phyloP scores from a whole-genome alignment of 768 basidiomycete species.

The Dictyophora rubrovolvata region DNA sequence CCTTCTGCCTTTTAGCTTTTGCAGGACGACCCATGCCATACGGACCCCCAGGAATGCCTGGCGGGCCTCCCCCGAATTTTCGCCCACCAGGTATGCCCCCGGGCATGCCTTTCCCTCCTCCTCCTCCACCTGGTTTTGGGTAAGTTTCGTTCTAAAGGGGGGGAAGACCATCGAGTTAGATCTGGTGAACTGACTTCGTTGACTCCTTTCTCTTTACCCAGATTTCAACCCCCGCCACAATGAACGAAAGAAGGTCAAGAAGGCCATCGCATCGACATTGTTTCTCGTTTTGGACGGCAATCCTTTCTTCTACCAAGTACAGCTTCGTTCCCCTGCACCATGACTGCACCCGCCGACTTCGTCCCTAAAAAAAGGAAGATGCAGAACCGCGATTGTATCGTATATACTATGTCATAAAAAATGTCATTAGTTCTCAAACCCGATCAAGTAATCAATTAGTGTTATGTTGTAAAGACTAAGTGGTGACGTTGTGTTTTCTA shows the following conservation, averaged over 20 bases:
- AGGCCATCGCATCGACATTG: background rate
- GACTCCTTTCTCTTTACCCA: constrained; percentile 11
- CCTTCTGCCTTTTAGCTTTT: constrained; percentile 33
- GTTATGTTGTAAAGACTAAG: too few relatives aligned
- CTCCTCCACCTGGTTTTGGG: constrained; percentile 69
- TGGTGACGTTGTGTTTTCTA: too few relatives aligned
- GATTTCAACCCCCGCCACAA: constrained; percentile 42
- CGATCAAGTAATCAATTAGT: too few relatives aligned
- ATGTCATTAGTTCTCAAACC: too few relatives aligned
- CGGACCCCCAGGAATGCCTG: constrained; percentile 69
- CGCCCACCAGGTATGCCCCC: constrained; percentile 76
- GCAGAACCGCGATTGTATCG: too few relatives aligned
- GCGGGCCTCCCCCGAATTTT: constrained; percentile 72
- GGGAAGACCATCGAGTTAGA: background rate
- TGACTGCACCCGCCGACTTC: too few relatives aligned
- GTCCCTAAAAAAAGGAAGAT: too few relatives aligned
- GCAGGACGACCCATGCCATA: constrained; percentile 63
- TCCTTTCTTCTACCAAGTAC: too few relatives aligned
- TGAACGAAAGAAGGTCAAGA: constrained; percentile 12
- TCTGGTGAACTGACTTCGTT: background rate
- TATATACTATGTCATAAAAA: too few relatives aligned
- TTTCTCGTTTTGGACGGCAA: too few relatives aligned
- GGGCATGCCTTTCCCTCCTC: constrained; percentile 66
- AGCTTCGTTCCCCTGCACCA: too few relatives aligned
- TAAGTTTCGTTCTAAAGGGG: constrained; percentile 26